Percentiles rank a stretch among this genome's conserved stretches.
phyloP scores from a whole-genome alignment of 2,329 filamentous ascomycete species.

The Aspergillus uvarum region DNA sequence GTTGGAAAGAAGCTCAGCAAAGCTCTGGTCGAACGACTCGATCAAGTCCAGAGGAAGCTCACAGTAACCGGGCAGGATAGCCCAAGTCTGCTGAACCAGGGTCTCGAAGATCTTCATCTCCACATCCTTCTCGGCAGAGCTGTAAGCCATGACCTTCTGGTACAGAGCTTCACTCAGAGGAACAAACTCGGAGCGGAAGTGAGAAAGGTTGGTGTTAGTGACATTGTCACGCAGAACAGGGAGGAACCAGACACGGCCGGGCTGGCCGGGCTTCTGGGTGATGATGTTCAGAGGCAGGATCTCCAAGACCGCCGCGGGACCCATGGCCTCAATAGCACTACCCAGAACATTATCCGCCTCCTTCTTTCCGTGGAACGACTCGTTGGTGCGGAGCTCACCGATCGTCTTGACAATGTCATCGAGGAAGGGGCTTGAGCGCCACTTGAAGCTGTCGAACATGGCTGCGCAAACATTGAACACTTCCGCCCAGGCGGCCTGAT shows the following conservation, averaged over 20 bases:
- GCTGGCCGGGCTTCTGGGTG: slow-evolving; percentile 71
- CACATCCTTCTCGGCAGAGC: slow-evolving; percentile 81
- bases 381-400: slow-evolving; percentile 82
- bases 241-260: slow-evolving; percentile 90
- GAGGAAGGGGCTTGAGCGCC: slow-evolving; percentile 79
- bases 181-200: slow-evolving; percentile 84
- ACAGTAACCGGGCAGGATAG: slow-evolving; percentile 88
- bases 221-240: slow-evolving; percentile 87
- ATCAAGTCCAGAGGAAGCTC: slow-evolving; percentile 79
- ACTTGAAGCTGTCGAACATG: slow-evolving; percentile 82
- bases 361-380: slow-evolving; percentile 90
- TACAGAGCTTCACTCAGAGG: slow-evolving; percentile 89
- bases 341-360: slow-evolving; percentile 89
- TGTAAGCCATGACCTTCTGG: slow-evolving; percentile 81
- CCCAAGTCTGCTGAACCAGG: slow-evolving; percentile 93
- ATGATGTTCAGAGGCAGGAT: slow-evolving; percentile 84
- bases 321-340: slow-evolving; percentile 84
- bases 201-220: slow-evolving; percentile 79
- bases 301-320: slow-evolving; percentile 76
- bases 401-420: slow-evolving; percentile 72
- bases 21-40: slow-evolving; percentile 76
- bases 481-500: slow-evolving; percentile 91
- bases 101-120: slow-evolving; percentile 98
- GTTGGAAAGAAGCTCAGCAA: slow-evolving; percentile 88
- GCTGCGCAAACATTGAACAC: slow-evolving; percentile 85